Evolutionary conservation across 1,284 basidiomycete genomes (phyloP).

Genomic region (Cutaneotrichosporon mucoides): DNA sequence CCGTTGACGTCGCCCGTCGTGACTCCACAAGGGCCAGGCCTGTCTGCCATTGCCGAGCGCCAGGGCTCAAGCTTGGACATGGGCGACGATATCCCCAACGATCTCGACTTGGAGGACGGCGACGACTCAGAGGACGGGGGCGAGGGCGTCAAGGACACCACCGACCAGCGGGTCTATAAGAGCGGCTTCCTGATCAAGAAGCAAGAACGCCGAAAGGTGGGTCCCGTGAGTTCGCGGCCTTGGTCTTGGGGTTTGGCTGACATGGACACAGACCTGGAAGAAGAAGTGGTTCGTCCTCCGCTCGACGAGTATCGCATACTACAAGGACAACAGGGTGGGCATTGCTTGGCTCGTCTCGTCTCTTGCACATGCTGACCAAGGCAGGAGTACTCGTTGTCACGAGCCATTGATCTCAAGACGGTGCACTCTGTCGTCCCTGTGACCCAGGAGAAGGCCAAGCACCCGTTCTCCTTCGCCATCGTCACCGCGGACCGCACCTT

Average conservation of each 20-base stretch:
- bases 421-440: conserved; percentile 88
- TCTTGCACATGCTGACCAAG: no score
- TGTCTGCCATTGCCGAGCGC: conserved; percentile 35
- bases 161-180: conserved; percentile 73
- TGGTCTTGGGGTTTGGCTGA: no score
- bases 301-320: conserved; percentile 87
- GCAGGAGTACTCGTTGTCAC: conserved; percentile 81
- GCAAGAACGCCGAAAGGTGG: conserved; percentile 90
- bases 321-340: conserved; percentile 73
- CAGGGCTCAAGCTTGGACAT: conserved; percentile 4
- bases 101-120: conserved; percentile 55
- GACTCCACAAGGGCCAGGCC: conserved; percentile 15
- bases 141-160: conserved; percentile 47
- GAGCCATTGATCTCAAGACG: conserved; percentile 80
- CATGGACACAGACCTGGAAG: conserved; percentile 64
- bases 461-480: conserved; percentile 84
- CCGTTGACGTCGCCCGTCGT: conserved; percentile 23
- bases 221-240: not conserved
- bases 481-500: conserved; percentile 90
- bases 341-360: no score
- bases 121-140: conserved; percentile 63
- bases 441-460: conserved; percentile 68
- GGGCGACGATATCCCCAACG: conserved; percentile 28
- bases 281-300: conserved; percentile 97
- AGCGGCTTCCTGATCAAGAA: conserved; percentile 92